Percentiles rank a stretch among this genome's conserved stretches.
These are phyloP conservation scores for Penicillium tannophilum DNA, from an alignment of 495 filamentous ascomycete genomes.

Conservation along the genomic window DNA sequence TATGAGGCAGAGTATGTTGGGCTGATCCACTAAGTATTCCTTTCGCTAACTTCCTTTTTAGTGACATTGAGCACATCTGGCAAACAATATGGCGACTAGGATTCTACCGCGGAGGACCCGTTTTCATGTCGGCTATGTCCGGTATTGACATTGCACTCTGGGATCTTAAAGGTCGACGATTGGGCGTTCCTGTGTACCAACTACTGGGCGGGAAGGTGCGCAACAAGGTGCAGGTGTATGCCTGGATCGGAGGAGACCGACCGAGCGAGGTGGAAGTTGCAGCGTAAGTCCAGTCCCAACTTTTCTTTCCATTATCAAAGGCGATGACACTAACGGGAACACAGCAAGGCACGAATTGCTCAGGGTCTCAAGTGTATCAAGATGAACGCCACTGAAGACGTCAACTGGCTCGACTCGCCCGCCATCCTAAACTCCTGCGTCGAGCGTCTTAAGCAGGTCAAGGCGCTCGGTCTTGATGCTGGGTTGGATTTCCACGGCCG, in stretches of 20 bases:
- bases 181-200: constrained; percentile 73
- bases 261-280: constrained; percentile 67
- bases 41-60: constrained; percentile 25
- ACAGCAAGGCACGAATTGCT: constrained; percentile 58
- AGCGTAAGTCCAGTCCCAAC: constrained; percentile 34
- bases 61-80: constrained; percentile 85
- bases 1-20: constrained; percentile 71
- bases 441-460: constrained; percentile 70
- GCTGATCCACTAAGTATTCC: not conserved
- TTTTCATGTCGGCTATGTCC: constrained; percentile 78
- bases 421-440: constrained; percentile 62
- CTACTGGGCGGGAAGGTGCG: constrained; percentile 77
- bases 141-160: constrained; percentile 84
- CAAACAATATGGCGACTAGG: constrained; percentile 69
- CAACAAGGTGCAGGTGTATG: constrained; percentile 73
- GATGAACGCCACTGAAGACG: constrained; percentile 82
- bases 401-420: constrained; percentile 81
- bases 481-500: constrained; percentile 81
- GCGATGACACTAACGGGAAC: not conserved
- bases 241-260: constrained; percentile 87
- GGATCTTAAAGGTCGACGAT: constrained; percentile 67
- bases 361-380: constrained; percentile 78
- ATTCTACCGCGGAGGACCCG: constrained; percentile 83
- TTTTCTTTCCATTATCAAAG: not conserved
- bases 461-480: constrained; percentile 70